Evolutionary conservation across 805 yeast species (phyloP).

Genomic region (Hanseniaspora pseudoguilliermondii): DNA sequence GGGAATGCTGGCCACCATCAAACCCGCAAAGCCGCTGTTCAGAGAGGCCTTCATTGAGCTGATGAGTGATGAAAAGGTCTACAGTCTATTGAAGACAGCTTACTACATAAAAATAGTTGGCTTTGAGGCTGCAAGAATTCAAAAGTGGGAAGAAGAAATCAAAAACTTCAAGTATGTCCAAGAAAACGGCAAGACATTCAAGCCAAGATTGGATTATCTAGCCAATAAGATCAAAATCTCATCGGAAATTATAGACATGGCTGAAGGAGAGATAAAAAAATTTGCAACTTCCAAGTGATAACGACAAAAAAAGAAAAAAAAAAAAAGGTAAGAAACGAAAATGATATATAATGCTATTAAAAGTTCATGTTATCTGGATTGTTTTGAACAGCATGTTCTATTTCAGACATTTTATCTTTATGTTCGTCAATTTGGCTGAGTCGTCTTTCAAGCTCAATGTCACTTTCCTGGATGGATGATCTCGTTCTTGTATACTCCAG

Average conservation of each 20-base stretch:
- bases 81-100: constrained; percentile 50
- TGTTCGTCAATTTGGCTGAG: constrained; percentile 8
- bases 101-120: constrained; percentile 43
- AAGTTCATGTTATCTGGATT: constrained; percentile 3
- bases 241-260: constrained; percentile 37
- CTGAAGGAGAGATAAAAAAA: constrained; percentile 35
- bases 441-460: constrained; percentile 11
- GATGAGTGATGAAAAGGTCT: constrained; percentile 42
- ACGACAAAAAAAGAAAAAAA: not conserved
- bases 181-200: constrained; percentile 41
- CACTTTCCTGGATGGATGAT: constrained; percentile 5
- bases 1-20: constrained; percentile 54
- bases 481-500: constrained; percentile 8
- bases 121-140: constrained; percentile 50
- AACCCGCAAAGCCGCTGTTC: constrained; percentile 75
- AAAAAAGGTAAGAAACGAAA: not conserved
- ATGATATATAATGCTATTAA: not conserved
- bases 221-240: constrained; percentile 53
- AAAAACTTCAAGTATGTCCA: constrained; percentile 38
- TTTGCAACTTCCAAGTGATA: constrained; percentile 17
- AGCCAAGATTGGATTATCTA: constrained; percentile 51
- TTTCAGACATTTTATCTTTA: constrained; percentile 6
- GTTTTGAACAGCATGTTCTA: not conserved
- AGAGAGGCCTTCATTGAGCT: constrained; percentile 65
- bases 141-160: constrained; percentile 59